phyloP scores from a whole-genome alignment of 2,329 filamentous ascomycete genomes.

The Diaporthe vexans region DNA sequence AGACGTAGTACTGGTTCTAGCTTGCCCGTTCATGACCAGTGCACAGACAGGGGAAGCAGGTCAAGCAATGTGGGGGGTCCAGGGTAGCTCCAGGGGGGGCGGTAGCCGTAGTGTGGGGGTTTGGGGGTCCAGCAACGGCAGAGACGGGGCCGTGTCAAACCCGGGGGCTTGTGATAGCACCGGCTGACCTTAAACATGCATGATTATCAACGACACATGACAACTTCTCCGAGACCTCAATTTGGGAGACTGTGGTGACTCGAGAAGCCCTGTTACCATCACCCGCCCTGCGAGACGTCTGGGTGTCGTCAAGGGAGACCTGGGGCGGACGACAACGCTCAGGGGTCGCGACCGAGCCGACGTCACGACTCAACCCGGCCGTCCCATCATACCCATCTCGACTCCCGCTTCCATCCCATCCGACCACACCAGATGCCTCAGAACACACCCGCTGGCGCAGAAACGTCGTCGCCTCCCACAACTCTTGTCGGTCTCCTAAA shows the following conservation, averaged over 20 bases:
- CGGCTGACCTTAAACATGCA: conserved; percentile 3
- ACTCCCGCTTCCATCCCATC: neutral
- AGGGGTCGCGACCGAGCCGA: neutral
- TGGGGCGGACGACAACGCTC: neutral
- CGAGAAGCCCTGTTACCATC: neutral
- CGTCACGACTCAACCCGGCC: conserved; percentile 27
- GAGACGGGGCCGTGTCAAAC: conserved; percentile 6
- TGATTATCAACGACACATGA: neutral
- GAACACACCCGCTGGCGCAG: conserved; percentile 3
- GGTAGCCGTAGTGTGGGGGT: neutral
- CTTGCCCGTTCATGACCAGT: neutral
- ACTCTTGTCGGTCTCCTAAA: conserved; percentile 8
- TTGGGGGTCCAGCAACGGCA: neutral
- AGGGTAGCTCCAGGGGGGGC: neutral
- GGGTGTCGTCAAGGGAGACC: neutral
- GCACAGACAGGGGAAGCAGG: neutral
- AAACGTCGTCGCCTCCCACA: conserved; percentile 2
- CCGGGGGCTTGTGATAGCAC: neutral
- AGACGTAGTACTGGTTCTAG: neutral
- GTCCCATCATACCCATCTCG: neutral
- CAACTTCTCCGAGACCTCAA: neutral
- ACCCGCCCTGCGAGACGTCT: neutral
- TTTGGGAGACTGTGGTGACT: neutral
- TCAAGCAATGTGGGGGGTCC: neutral
- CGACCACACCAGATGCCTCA: conserved; percentile 20